phyloP scores from a whole-genome alignment of 371 early-diverging fungal genomes.

The Mortierella sp. region DNA sequence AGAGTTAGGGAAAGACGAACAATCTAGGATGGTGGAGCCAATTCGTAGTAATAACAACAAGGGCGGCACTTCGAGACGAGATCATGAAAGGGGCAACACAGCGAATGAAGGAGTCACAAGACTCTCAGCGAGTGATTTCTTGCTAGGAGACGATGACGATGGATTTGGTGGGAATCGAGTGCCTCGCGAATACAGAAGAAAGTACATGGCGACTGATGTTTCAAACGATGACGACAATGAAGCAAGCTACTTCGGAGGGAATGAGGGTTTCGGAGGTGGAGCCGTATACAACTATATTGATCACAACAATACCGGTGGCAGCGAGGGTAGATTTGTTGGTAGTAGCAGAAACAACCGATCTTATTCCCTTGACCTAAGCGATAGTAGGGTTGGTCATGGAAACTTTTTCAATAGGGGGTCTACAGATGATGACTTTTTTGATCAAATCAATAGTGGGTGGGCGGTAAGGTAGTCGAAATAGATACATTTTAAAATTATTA shows the following conservation, averaged over 20 bases:
- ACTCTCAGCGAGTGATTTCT: background rate
- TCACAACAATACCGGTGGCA: conserved; percentile 8
- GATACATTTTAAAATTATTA: background rate
- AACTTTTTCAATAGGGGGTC: background rate
- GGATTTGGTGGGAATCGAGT: background rate
- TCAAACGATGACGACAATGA: background rate
- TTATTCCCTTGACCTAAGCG: background rate
- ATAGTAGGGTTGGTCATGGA: background rate
- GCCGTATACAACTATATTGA: background rate
- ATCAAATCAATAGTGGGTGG: background rate
- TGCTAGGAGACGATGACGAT: background rate
- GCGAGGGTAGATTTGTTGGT: conserved; percentile 2
- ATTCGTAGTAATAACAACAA: no score
- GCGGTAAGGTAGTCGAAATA: background rate
- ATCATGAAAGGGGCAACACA: background rate
- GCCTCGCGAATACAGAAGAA: background rate
- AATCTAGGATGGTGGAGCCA: background rate
- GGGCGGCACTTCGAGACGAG: background rate
- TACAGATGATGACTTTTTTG: background rate
- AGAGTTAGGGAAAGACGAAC: background rate
- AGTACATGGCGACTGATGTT: background rate
- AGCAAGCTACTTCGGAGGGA: background rate
- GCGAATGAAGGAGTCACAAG: no score
- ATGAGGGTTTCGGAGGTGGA: background rate
- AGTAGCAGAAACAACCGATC: background rate